Evolutionary conservation across 208 protist species (phyloP).

Genomic region (Trypanosoma rangeli): DNA sequence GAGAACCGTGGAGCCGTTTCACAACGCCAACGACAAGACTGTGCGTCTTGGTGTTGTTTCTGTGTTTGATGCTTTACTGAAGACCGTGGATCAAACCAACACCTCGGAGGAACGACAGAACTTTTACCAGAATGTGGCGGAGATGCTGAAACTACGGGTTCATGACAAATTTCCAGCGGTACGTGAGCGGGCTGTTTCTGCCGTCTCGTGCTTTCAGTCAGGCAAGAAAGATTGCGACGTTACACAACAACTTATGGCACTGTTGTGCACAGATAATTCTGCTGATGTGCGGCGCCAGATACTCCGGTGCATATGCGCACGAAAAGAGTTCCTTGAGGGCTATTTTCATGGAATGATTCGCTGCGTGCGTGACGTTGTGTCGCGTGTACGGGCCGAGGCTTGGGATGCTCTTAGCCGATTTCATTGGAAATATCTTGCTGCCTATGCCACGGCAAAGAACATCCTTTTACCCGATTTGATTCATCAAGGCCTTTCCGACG

Average conservation of each 20-base stretch:
- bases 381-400: constrained; percentile 76
- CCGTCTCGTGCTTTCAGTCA: constrained; percentile 76
- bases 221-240: constrained; percentile 86
- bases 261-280: constrained; percentile 77
- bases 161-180: constrained; percentile 79
- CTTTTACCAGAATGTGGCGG: constrained; percentile 77
- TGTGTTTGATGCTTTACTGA: constrained; percentile 69
- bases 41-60: constrained; percentile 80
- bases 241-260: constrained; percentile 80
- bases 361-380: constrained; percentile 68
- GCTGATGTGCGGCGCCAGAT: constrained; percentile 84
- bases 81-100: constrained; percentile 77
- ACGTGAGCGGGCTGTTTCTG: constrained; percentile 65
- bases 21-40: constrained; percentile 83
- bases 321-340: constrained; percentile 86
- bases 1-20: constrained; percentile 49
- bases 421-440: constrained; percentile 80
- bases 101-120: constrained; percentile 79
- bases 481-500: constrained; percentile 58
- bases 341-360: constrained; percentile 89
- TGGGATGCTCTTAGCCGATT: constrained; percentile 87
- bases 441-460: constrained; percentile 68
- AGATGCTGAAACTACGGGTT: constrained; percentile 77
- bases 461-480: constrained; percentile 55
- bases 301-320: constrained; percentile 60